Percentiles rank a stretch among this genome's conserved stretches.
Conservation (phyloP, 176 grass and related monocot species). For the Calamus simplicifolius region DNA sequence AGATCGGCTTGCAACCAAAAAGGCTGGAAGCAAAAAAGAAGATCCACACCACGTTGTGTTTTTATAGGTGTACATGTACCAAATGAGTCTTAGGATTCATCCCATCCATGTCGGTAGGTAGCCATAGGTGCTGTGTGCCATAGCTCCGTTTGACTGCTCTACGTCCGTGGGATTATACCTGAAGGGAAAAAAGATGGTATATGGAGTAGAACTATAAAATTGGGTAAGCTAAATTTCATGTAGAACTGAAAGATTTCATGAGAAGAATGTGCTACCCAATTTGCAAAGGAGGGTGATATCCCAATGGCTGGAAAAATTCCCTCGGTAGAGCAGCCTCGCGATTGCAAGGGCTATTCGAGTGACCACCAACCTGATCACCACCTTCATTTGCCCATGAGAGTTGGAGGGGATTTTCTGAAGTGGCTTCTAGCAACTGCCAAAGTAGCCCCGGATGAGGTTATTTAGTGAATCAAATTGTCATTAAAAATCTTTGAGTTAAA, state of each 20-base stretch:
- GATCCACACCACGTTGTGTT: too few relatives aligned
- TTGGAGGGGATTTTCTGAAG: constrained; percentile 2
- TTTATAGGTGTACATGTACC: too few relatives aligned
- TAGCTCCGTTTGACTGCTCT: neutral
- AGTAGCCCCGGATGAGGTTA: neutral
- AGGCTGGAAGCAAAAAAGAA: too few relatives aligned
- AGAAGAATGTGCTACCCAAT: constrained; percentile 6
- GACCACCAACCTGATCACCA: neutral
- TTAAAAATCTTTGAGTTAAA: neutral
- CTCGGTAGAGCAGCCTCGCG: constrained; percentile 1
- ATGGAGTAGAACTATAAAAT: neutral
- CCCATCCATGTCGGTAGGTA: constrained; percentile 11
- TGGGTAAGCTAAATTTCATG: too few relatives aligned
- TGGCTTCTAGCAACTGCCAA: constrained; percentile 16
- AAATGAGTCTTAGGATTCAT: neutral
- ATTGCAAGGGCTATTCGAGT: neutral
- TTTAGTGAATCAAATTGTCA: too few relatives aligned
- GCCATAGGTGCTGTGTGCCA: neutral
- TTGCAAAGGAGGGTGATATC: constrained; percentile 5
- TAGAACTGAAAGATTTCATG: too few relatives aligned
- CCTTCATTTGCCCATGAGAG: constrained; percentile 2
- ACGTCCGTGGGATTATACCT: too few relatives aligned
- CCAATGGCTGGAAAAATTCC: neutral
- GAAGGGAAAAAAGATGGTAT: neutral
- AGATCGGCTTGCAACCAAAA: too few relatives aligned